phyloP scores from a whole-genome alignment of 768 basidiomycete genomes.

The Pulveroboletus sp. region DNA sequence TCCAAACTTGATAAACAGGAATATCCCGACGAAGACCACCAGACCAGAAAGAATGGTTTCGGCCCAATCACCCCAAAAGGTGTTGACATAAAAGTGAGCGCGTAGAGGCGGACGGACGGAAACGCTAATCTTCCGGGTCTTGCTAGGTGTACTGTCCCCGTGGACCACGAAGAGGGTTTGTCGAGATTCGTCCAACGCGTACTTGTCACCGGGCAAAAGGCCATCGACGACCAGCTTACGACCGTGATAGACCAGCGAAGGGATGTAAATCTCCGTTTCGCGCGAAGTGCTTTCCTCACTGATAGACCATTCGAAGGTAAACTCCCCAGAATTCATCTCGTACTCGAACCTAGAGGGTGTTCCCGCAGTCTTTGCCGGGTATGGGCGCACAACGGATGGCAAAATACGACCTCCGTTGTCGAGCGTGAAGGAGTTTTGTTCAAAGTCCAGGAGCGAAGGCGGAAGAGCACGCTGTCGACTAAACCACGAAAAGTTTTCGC shows the following conservation, averaged over 20 bases:
- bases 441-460: conserved; percentile 48
- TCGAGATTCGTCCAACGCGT: conserved; percentile 54
- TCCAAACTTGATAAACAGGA: conserved; percentile 27
- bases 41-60: conserved; percentile 28
- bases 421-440: conserved; percentile 62
- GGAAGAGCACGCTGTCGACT: conserved; percentile 56
- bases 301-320: conserved; percentile 59
- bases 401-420: conserved; percentile 84
- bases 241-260: conserved; percentile 54
- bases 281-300: conserved; percentile 31
- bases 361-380: conserved; percentile 87
- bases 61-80: conserved; percentile 61
- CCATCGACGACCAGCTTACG: conserved; percentile 58
- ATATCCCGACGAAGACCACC: conserved; percentile 31
- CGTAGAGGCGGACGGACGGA: conserved; percentile 51
- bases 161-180: conserved; percentile 75
- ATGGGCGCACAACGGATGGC: conserved; percentile 79
- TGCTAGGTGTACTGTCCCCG: conserved; percentile 40
- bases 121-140: conserved; percentile 49
- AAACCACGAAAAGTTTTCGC: conserved; percentile 98
- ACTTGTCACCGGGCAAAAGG: conserved; percentile 46
- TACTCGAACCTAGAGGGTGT: conserved; percentile 72
- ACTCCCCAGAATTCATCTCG: conserved; percentile 69
- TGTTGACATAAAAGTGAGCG: conserved; percentile 53
- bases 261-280: conserved; percentile 83